Evolutionary conservation across 257 asterid genomes (phyloP).

Genomic region (Solanum peruvianum): DNA sequence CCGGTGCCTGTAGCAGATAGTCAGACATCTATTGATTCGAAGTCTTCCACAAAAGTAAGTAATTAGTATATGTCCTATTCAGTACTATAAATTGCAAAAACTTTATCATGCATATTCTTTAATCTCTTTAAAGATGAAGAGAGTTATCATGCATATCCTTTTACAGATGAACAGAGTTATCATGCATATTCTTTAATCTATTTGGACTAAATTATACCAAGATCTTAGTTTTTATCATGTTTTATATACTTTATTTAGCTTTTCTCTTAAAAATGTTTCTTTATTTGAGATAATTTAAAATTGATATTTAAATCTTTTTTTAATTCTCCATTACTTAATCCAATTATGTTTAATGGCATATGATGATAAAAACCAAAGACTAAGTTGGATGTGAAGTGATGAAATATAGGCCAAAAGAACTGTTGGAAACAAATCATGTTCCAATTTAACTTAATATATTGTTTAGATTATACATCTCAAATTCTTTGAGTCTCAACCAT

Average conservation of each 20-base stretch:
- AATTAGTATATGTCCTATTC: background rate
- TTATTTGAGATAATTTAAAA: background rate
- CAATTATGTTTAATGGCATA: background rate
- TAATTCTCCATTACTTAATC: background rate
- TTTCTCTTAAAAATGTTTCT: background rate
- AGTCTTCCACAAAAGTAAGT: constrained; percentile 2
- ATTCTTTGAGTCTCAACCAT: background rate
- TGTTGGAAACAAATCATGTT: background rate
- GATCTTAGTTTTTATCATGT: background rate
- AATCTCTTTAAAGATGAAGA: background rate
- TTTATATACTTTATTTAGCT: background rate
- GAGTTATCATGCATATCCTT: background rate
- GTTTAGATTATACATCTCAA: background rate
- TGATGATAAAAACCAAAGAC: background rate
- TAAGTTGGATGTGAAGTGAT: background rate
- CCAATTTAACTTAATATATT: background rate
- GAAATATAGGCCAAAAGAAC: background rate
- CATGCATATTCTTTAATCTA: background rate
- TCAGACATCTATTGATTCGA: background rate
- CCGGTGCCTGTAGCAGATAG: background rate
- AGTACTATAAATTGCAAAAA: background rate
- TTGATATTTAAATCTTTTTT: background rate
- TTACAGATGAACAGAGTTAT: background rate
- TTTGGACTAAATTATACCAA: background rate
- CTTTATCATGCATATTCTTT: background rate